phyloP scores from a whole-genome alignment of 2,329 filamentous ascomycete genomes.

The Curvularia eragrostidis region DNA sequence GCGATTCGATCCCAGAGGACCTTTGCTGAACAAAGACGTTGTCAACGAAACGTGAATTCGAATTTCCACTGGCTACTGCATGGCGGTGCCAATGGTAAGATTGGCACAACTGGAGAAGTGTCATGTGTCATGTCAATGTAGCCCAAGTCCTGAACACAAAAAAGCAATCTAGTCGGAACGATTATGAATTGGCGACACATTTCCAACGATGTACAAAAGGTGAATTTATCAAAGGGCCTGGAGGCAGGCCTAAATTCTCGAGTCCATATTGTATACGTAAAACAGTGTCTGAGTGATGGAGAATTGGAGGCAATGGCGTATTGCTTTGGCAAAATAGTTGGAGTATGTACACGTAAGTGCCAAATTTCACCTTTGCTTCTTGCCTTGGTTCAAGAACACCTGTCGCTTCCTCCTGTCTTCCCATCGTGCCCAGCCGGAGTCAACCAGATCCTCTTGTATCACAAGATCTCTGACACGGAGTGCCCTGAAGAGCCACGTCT shows the following conservation, averaged over 20 bases:
- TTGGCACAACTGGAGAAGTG: background rate
- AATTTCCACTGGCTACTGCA: background rate
- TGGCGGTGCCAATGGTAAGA: background rate
- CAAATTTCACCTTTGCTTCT: slow-evolving; percentile 32
- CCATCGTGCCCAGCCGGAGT: slow-evolving; percentile 95
- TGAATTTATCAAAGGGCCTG: background rate
- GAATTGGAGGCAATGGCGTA: background rate
- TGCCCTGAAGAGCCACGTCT: slow-evolving; percentile 67
- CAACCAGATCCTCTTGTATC: slow-evolving; percentile 84
- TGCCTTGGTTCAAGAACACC: slow-evolving; percentile 31
- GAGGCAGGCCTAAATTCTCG: background rate
- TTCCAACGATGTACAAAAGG: background rate
- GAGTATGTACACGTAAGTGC: background rate
- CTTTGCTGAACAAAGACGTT: background rate
- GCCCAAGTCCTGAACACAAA: background rate
- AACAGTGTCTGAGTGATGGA: background rate
- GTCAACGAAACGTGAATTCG: background rate
- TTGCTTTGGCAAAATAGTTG: background rate
- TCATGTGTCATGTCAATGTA: background rate
- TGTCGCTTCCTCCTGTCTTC: slow-evolving; percentile 59
- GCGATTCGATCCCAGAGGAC: background rate
- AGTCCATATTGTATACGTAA: background rate
- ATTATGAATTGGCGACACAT: background rate
- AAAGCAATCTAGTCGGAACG: background rate
- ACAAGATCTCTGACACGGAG: slow-evolving; percentile 83